Conservation (phyloP, 2,329 filamentous ascomycete species). For the Diaporthe destruens region DNA sequence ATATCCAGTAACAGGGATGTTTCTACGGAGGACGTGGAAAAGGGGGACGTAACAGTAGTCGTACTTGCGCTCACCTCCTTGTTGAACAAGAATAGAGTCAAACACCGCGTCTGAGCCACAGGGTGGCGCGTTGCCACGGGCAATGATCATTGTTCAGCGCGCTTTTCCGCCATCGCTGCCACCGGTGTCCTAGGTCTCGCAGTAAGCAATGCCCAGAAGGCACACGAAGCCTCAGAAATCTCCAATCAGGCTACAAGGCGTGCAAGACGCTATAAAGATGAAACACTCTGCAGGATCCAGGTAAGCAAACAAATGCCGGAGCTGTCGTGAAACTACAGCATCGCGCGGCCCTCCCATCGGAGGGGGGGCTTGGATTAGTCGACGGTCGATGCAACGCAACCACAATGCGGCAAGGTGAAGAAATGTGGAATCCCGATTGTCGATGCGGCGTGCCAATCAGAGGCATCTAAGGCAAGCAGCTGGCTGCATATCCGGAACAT, state of each 20-base stretch:
- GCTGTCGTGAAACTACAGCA: conserved; percentile 21
- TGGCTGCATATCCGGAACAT: conserved; percentile 24
- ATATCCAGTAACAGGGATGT: not conserved
- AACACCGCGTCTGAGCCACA: conserved; percentile 23
- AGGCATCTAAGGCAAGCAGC: conserved; percentile 10
- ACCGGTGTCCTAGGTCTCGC: not conserved
- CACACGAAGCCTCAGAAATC: conserved; percentile 17
- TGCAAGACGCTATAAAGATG: conserved; percentile 13
- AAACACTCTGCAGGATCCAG: conserved; percentile 23
- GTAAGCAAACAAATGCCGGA: conserved; percentile 33
- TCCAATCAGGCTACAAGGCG: conserved; percentile 22
- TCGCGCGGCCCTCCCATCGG: conserved; percentile 8
- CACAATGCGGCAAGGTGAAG: conserved; percentile 20
- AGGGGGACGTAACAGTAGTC: not conserved
- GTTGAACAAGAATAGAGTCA: conserved; percentile 22
- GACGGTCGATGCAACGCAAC: conserved; percentile 22
- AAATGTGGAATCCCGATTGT: conserved; percentile 22
- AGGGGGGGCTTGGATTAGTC: conserved; percentile 18
- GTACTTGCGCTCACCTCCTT: conserved; percentile 2
- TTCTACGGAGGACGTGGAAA: not conserved
- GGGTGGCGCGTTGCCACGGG: conserved; percentile 7
- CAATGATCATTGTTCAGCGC: not conserved
- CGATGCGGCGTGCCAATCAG: not conserved
- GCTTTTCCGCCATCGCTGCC: conserved; percentile 8
- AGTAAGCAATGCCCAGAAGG: conserved; percentile 23